Evolutionary conservation across 805 yeast species (phyloP), one percentile per base, ranked within the genome.

Genomic region (Saccharomycopsis capsularis): DNA sequence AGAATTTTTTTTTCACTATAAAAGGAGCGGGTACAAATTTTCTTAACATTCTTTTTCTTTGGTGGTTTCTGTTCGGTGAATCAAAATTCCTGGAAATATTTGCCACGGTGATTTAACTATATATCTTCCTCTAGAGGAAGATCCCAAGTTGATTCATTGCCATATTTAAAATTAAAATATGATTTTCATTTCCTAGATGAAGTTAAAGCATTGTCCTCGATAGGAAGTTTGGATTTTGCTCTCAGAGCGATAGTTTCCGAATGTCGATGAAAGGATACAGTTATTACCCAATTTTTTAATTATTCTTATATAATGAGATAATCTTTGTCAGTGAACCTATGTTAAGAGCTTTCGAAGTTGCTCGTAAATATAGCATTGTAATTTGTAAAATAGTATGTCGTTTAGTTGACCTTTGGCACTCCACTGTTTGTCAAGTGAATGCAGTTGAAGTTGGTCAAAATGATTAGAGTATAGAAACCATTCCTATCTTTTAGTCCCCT

Each of bases 81-180:
- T 52, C 55, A 52, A 52, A 15, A 22, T 35, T 46, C 22, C 29
- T 30, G 55, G 55, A 52, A 52, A 49, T 45, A 42, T 52, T 52
- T 52, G 55, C 55, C 55, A 52, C 55, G 55, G 46, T 52, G 55
- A 46, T 39, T 45, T 40, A 42, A 40, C 46, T 21, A 32, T 34
- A 3, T 29, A 29, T 44, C 9, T 44, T 29, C 13, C 18, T n/a
- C n/a, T n/a, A n/a, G n/a, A n/a, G n/a, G n/a, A n/a, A 19, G 42
- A 15, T 34, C 39, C 45, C 47, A 48, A 43, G 55, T 40, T 43
- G 35, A 39, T 48, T 48, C 55, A 52, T 52, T 52, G 55, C 55
- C 55, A 52, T 52, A 48, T 47, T 48, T 38, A 19, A 4, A 29
- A 23, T 18, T 9, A 27, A 42, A 51, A 48, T 46, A 40, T 48